phyloP scores from a whole-genome alignment of 1,284 basidiomycete species.

The Fistulinella cinereoalba region DNA sequence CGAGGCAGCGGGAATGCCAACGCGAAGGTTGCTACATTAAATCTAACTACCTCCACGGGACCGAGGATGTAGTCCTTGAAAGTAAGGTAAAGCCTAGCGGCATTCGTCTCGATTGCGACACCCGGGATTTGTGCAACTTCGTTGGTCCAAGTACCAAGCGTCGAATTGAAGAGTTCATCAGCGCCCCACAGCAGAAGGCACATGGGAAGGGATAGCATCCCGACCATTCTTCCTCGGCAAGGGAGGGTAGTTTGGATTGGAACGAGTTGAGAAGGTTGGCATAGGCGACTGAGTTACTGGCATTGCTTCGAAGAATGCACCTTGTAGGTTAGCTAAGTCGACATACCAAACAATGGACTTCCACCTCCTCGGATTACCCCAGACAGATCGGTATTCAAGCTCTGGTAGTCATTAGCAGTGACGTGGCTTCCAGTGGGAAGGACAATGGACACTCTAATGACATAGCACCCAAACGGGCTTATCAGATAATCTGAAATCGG shows the following conservation, averaged over 20 bases:
- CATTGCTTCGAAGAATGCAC: slow-evolving; percentile 30
- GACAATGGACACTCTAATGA: slow-evolving; percentile 23
- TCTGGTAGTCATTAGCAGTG: slow-evolving; percentile 8
- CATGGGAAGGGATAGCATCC: slow-evolving; percentile 1
- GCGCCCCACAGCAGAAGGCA: slow-evolving; percentile 1
- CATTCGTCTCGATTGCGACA: neutral
- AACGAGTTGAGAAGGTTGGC: neutral
- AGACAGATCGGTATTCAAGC: slow-evolving; percentile 33
- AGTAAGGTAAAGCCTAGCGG: too few relatives aligned
- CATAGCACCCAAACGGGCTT: slow-evolving; percentile 21
- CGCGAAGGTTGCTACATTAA: neutral
- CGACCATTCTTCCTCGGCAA: neutral
- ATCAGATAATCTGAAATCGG: neutral
- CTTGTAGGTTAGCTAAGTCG: slow-evolving; percentile 3
- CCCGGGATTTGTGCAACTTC: neutral
- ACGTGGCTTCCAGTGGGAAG: slow-evolving; percentile 6
- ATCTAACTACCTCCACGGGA: neutral
- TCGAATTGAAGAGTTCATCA: neutral
- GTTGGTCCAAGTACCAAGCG: neutral
- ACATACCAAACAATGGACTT: slow-evolving; percentile 33
- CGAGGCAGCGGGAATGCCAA: neutral
- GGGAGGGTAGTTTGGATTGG: neutral
- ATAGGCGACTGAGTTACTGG: slow-evolving; percentile 17
- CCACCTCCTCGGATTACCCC: slow-evolving; percentile 51
- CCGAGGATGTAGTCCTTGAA: too few relatives aligned